Evolutionary conservation across 768 basidiomycete species (phyloP).

Genomic region (Lentinula guzmanii): DNA sequence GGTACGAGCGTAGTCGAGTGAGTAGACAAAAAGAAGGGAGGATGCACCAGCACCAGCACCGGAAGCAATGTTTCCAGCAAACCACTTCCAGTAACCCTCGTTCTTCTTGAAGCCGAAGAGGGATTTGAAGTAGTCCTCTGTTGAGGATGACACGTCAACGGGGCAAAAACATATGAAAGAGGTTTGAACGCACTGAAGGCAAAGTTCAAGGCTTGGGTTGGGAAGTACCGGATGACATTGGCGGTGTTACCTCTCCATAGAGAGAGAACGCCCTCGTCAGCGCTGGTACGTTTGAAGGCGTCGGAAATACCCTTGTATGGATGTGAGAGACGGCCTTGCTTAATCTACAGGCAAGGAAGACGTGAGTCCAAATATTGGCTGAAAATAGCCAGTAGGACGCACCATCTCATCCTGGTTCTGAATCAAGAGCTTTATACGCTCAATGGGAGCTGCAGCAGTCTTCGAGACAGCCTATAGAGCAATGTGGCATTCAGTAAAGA

Average conservation of each 20-base stretch:
- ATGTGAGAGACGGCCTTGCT: conserved; percentile 74
- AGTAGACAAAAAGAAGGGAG: conserved; percentile 84
- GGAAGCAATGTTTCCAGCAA: conserved; percentile 77
- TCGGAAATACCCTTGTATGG: conserved; percentile 82
- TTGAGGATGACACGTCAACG: not conserved
- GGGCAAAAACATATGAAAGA: not conserved
- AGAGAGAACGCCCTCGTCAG: conserved; percentile 71
- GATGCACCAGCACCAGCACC: conserved; percentile 87
- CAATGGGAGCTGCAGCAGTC: conserved; percentile 84
- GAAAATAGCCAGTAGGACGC: conserved; percentile 7
- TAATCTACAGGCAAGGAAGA: conserved; percentile 46
- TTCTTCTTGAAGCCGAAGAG: conserved; percentile 81
- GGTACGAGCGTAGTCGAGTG: conserved; percentile 84
- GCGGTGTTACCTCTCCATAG: conserved; percentile 89
- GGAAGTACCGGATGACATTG: conserved; percentile 92
- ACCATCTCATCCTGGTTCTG: conserved; percentile 91
- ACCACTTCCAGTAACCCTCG: conserved; percentile 84
- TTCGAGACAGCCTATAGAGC: conserved; percentile 69
- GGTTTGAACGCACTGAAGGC: conserved; percentile 64
- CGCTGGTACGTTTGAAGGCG: conserved; percentile 72
- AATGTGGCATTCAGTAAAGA: not conserved
- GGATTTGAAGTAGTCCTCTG: conserved; percentile 84
- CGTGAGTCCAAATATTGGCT: not conserved
- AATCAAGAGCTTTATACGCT: conserved; percentile 81
- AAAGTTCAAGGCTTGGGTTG: conserved; percentile 86